phyloP scores from a whole-genome alignment of 169 alveolate genomes.

The Eimeria tenella region DNA sequence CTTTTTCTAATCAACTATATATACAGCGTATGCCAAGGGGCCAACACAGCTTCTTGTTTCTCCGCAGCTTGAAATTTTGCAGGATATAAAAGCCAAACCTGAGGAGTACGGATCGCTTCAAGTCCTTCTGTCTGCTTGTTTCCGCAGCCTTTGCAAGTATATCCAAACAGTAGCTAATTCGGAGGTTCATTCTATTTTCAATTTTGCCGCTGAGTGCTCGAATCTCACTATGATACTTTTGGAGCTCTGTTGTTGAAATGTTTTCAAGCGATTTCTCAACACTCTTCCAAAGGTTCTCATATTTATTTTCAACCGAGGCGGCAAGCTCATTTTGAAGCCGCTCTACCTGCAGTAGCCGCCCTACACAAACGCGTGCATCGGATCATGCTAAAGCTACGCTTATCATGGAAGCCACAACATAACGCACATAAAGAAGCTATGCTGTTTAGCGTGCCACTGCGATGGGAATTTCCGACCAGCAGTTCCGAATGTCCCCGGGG shows the following conservation, averaged over 20 bases:
- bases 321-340: constrained; percentile 51
- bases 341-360: constrained; percentile 11
- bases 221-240: constrained; percentile 26
- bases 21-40: background rate
- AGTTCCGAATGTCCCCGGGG: no score
- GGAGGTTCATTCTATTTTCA: constrained; percentile 25
- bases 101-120: constrained; percentile 57
- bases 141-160: constrained; percentile 46
- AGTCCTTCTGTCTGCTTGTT: background rate
- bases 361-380: background rate
- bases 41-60: background rate
- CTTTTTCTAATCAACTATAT: no score
- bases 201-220: constrained; percentile 34
- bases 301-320: constrained; percentile 35
- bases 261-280: constrained; percentile 41
- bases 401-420: no score
- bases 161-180: constrained; percentile 62
- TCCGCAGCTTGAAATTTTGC: background rate
- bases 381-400: no score
- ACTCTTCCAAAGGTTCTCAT: constrained; percentile 39
- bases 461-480: no score
- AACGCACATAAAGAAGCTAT: no score
- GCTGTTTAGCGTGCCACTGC: no score
- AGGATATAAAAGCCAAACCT: constrained; percentile 2
- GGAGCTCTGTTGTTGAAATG: constrained; percentile 33